Base-by-base conservation (phyloP, 306 rosid genomes). In the Calophaca sinica region DNA sequence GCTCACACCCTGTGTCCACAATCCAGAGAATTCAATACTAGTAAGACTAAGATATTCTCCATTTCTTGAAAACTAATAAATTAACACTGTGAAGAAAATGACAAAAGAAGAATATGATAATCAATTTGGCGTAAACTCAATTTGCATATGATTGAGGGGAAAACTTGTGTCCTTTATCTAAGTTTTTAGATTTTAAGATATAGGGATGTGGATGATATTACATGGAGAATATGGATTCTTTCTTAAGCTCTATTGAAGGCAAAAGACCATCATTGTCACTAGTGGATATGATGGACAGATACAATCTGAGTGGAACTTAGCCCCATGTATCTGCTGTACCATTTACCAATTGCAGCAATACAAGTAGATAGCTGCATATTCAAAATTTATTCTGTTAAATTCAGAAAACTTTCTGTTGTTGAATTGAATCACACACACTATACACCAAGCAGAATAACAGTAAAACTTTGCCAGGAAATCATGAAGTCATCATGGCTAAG, bases 1-100 rank as follows among this genome's bases (percentile, higher is more conserved):
- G 80, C 91, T 88, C 35, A 90, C 85, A 48, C 91, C 96, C 96
- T 90, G 88, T 45, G 35, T 64, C 64, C 84, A 76, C 2, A 50
- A 58, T 50, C 52, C 51, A 71, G 0, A 44, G 10, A 61, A 79
- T 46, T 9, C 80, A 51, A 62, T 20, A n/a, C n/a, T n/a, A 29
- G 32, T 35, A 39, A 77, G 66, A 54, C 46, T 42, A 59, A 74
- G 7, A 13, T 36, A 14, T 35, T 46, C 61, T 46, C 26, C 14
- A 10, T 32, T 50, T 39, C 62, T 12, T 38, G 13, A 28, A 36
- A 35, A 46, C 32, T 7, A 50, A 49, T 9, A 2, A 45, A 29
- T 20, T 33, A 1, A 33, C 4, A 0, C 0, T 33, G 35, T 12
- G 32, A 62, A 35, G 45, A 41, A 54, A 70, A 14, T 59, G 53